Base-by-base conservation (phyloP, 2,329 filamentous ascomycete genomes). In the Plectosphaerella sp. region DNA sequence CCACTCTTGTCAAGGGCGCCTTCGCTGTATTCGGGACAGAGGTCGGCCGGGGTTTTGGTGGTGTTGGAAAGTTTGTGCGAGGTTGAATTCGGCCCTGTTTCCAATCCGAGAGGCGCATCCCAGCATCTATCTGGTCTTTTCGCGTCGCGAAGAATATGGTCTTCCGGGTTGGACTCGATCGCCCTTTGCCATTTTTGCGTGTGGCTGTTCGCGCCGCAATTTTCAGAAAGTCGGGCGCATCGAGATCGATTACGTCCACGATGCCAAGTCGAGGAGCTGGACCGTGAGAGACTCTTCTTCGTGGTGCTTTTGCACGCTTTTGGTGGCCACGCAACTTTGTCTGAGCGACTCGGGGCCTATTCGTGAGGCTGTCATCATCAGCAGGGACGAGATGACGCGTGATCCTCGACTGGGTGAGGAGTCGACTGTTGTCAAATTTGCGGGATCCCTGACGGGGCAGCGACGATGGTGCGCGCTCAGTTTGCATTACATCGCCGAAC, bases 131-230 rank as follows among this genome's bases (percentile, higher is more conserved):
- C 54, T 84, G 82, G 59, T 87, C 84, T 57, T 71, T 70, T n/a
- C 81, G 76, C 28, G 74, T 83, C 20, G 79, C 81, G n/a, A 87
- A 69, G 52, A 76, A 74, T 54, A 87, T 83, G n/a, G 70, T 64
- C 60, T 87, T 87, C 43, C 61, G 71, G 0, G 67, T 68, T 1
- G 81, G 82, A 50, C 76, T 84, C 7, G 77, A 72, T 61, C 79
- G 78, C 15, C 83, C 83, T 56, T 77, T 69, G 12, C 74, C 72
- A 24, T 56, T 61, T 35, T 72, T 74, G 49, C 65, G 71, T 50
- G 68, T 77, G 4, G 76, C 82, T 49, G 79, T 73, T 15, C 84
- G 80, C 43, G 81, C 82, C 48, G 84, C 84, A 60, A 87, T 75
- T 54, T 75, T 82, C 35, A 87, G 67, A 56, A 87, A 87, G 2